Evolutionary conservation across 257 asterid genomes (phyloP).

Genomic region (Capsicum rhomboideum): DNA sequence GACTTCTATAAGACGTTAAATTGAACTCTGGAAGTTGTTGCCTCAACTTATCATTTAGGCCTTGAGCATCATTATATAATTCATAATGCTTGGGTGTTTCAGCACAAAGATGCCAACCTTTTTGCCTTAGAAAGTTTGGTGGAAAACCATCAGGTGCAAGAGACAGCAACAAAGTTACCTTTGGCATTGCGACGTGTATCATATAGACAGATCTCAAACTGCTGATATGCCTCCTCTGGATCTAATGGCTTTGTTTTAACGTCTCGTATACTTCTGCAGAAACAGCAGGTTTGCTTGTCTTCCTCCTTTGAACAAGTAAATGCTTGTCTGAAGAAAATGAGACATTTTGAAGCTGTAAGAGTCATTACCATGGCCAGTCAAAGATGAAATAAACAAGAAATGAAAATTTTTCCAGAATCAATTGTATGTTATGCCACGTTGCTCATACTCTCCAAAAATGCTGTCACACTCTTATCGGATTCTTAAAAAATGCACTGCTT

Average conservation of each 20-base stretch:
- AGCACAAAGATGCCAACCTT: neutral
- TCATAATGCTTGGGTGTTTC: neutral
- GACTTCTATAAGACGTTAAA: neutral
- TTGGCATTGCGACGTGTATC: too few relatives aligned
- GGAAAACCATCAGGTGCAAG: conserved; percentile 34
- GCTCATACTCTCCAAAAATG: too few relatives aligned
- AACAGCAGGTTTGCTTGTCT: conserved; percentile 24
- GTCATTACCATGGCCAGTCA: too few relatives aligned
- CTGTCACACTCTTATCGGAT: too few relatives aligned
- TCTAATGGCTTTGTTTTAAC: conserved; percentile 43
- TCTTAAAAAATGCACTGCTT: too few relatives aligned
- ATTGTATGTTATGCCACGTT: too few relatives aligned
- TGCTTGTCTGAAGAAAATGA: neutral
- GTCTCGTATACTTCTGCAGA: conserved; percentile 37
- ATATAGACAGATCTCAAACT: conserved; percentile 17
- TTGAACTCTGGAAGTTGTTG: neutral
- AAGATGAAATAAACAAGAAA: too few relatives aligned
- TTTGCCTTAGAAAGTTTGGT: conserved; percentile 20
- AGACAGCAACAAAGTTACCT: conserved; percentile 17
- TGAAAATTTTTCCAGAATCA: too few relatives aligned
- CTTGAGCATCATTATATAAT: neutral
- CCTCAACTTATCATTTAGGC: neutral
- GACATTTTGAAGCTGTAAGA: too few relatives aligned
- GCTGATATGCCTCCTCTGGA: conserved; percentile 38
- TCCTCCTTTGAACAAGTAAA: neutral